Percentiles rank a stretch among this genome's conserved stretches.
phyloP scores from a whole-genome alignment of 495 filamentous ascomycete genomes.

The Hyaloscypha bicolor region DNA sequence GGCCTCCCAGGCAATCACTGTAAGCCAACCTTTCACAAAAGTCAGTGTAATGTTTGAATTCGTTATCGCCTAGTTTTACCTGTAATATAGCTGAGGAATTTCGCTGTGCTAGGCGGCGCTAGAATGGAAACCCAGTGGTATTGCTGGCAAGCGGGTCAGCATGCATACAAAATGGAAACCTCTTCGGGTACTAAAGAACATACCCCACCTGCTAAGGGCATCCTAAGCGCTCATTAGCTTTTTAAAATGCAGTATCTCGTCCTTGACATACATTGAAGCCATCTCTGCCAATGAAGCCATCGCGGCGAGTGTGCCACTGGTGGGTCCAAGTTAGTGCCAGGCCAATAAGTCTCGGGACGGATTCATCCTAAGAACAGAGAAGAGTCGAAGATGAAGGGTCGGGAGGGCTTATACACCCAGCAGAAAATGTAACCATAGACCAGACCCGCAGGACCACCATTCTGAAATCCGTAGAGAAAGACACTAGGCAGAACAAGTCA shows the following conservation, averaged over 20 bases:
- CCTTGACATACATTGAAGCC: slow-evolving; percentile 39
- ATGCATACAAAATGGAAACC: neutral
- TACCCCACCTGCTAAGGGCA: slow-evolving; percentile 3
- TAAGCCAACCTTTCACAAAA: slow-evolving; percentile 21
- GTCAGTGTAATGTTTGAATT: slow-evolving; percentile 2
- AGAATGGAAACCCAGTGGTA: slow-evolving; percentile 38
- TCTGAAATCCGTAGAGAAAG: slow-evolving; percentile 26
- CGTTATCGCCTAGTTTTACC: slow-evolving; percentile 3
- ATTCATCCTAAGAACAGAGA: neutral
- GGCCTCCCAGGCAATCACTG: slow-evolving; percentile 24
- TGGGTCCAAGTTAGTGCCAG: neutral
- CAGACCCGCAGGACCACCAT: slow-evolving; percentile 38
- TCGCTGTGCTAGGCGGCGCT: slow-evolving; percentile 36
- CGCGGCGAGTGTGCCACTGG: slow-evolving; percentile 30
- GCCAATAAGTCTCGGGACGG: neutral
- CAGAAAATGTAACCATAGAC: slow-evolving; percentile 37
- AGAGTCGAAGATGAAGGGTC: neutral
- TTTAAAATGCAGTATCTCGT: slow-evolving; percentile 10
- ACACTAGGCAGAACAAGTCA: neutral
- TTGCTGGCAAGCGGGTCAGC: slow-evolving; percentile 8
- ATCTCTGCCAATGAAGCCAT: slow-evolving; percentile 39
- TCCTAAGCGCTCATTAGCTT: slow-evolving; percentile 1
- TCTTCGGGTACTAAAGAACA: neutral
- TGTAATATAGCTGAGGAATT: slow-evolving; percentile 15
- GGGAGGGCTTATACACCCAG: slow-evolving; percentile 6